Conservation (phyloP, 2,329 filamentous ascomycete genomes). For the Neurospora sp. region DNA sequence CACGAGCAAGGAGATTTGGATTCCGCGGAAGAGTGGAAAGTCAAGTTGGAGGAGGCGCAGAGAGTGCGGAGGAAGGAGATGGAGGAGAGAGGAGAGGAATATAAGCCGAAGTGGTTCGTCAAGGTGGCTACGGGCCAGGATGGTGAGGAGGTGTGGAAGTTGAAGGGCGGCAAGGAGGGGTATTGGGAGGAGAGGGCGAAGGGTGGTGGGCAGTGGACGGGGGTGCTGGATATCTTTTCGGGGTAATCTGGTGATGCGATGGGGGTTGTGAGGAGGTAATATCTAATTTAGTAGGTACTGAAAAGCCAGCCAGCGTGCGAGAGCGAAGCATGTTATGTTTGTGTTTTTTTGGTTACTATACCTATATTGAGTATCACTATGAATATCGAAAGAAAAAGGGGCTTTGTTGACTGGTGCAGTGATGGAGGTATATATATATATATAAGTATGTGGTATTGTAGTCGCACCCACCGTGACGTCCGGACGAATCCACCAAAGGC, state of each 20-base stretch:
- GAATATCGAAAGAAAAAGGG: background rate
- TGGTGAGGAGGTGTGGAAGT: slow-evolving; percentile 60
- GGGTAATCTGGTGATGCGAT: slow-evolving; percentile 3
- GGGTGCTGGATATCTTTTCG: slow-evolving; percentile 41
- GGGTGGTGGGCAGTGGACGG: slow-evolving; percentile 48
- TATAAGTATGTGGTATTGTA: background rate
- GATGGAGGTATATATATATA: background rate
- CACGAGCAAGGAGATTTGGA: slow-evolving; percentile 77
- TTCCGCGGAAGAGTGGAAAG: slow-evolving; percentile 73
- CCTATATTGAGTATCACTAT: background rate
- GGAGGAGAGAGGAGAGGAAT: slow-evolving; percentile 63
- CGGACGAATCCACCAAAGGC: background rate
- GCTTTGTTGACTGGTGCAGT: background rate
- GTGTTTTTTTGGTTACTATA: background rate
- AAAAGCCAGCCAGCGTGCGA: background rate
- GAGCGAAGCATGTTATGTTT: background rate
- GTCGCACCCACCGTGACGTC: background rate
- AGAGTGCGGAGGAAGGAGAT: slow-evolving; percentile 61
- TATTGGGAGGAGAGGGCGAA: slow-evolving; percentile 84
- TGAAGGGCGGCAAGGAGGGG: slow-evolving; percentile 72
- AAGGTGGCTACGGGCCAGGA: slow-evolving; percentile 50
- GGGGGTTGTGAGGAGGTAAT: background rate
- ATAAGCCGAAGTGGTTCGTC: slow-evolving; percentile 78
- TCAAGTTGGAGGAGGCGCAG: slow-evolving; percentile 76
- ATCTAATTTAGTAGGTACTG: background rate